Percentiles rank a stretch among this genome's conserved stretches.
These are phyloP conservation scores for Entrophospora sp. DNA, from an alignment of 192 early-diverging fungal species.

Conservation along the genomic window DNA sequence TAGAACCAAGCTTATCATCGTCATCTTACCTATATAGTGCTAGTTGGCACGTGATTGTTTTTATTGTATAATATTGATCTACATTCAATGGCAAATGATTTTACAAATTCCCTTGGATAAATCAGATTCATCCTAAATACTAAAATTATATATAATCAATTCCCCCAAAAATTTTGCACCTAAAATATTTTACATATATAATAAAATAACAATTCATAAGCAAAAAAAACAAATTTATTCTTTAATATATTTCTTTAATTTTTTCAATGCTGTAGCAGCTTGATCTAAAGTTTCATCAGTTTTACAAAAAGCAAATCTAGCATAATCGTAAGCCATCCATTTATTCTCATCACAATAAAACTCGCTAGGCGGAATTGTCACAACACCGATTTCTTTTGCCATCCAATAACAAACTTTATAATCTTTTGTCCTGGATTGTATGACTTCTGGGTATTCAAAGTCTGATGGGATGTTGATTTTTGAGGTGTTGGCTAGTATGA, in stretches of 20 bases:
- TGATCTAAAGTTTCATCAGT: slow-evolving; percentile 70
- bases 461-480: slow-evolving; percentile 54
- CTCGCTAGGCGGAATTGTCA: slow-evolving; percentile 83
- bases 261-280: slow-evolving; percentile 58
- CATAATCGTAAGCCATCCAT: slow-evolving; percentile 59
- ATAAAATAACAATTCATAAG: not conserved
- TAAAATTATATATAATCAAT: too few relatives aligned
- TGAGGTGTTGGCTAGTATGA: slow-evolving; percentile 77
- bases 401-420: slow-evolving; percentile 79
- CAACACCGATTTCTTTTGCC: slow-evolving; percentile 82
- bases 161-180: too few relatives aligned
- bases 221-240: not conserved
- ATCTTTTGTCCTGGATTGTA: slow-evolving; percentile 54
- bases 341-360: slow-evolving; percentile 72
- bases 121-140: too few relatives aligned
- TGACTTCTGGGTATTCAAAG: slow-evolving; percentile 46
- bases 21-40: too few relatives aligned
- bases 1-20: too few relatives aligned
- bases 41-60: too few relatives aligned
- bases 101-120: too few relatives aligned
- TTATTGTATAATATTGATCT: too few relatives aligned
- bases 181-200: too few relatives aligned
- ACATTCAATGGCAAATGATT: too few relatives aligned
- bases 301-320: slow-evolving; percentile 93
- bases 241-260: slow-evolving; percentile 46